A percentile compares a stretch with the other conserved stretches of the same genome.
phyloP scores from a whole-genome alignment of 805 yeast genomes.

The Millerago galiae region DNA sequence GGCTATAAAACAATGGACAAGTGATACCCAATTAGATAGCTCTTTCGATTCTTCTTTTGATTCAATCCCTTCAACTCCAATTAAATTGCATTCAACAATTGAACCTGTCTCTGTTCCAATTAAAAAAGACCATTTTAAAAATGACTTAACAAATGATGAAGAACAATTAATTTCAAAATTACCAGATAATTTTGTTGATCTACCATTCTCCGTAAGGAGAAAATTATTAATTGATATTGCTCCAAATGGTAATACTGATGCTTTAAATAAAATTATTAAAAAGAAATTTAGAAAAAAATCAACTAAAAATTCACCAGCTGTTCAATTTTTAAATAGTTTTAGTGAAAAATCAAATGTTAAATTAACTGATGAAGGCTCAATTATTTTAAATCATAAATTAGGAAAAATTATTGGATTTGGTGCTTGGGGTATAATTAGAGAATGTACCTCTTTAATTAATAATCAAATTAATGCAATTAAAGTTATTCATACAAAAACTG shows the following conservation, averaged over 20 bases:
- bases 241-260: constrained; percentile 28
- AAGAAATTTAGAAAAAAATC: constrained; percentile 20
- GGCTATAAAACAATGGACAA: constrained; percentile 41
- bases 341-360: constrained; percentile 13
- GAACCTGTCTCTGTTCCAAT: constrained; percentile 32
- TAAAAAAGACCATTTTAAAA: constrained; percentile 5
- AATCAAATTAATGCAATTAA: constrained; percentile 50
- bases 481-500: constrained; percentile 48
- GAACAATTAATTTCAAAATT: constrained; percentile 28
- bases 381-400: constrained; percentile 52
- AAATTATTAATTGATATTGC: constrained; percentile 31
- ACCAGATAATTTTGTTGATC: constrained; percentile 46
- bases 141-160: constrained; percentile 22
- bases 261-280: constrained; percentile 21
- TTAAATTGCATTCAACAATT: constrained; percentile 28
- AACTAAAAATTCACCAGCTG: constrained; percentile 20
- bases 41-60: constrained; percentile 15
- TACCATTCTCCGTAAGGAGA: constrained; percentile 58
- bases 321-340: constrained; percentile 23
- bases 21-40: constrained; percentile 9
- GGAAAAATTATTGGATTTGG: constrained; percentile 83
- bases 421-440: constrained; percentile 84
- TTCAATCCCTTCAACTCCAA: constrained; percentile 16
- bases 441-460: constrained; percentile 36
- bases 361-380: constrained; percentile 60